Evolutionary conservation across 208 protist genomes (phyloP).

Genomic region (Leishmania tropica): DNA sequence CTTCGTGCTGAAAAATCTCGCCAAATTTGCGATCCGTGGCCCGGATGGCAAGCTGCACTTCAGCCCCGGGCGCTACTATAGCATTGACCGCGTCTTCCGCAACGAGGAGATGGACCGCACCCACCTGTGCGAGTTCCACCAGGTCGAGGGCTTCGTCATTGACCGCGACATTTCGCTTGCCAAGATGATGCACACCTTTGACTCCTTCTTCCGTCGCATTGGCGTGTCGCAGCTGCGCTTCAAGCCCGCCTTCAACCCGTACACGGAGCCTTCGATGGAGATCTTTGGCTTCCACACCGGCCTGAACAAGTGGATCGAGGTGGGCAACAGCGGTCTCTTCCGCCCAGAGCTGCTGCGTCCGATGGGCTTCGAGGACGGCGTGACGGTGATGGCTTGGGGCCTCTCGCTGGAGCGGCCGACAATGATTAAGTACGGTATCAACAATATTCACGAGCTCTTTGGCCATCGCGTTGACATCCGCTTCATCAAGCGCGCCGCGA

Average conservation of each 20-base stretch:
- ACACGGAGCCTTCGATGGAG: slow-evolving; percentile 99
- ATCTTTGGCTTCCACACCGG: slow-evolving; percentile 98
- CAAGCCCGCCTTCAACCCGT: slow-evolving; percentile 99
- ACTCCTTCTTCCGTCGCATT: slow-evolving; percentile 97
- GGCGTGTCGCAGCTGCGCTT: slow-evolving; percentile 98
- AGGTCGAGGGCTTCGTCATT: slow-evolving; percentile 99
- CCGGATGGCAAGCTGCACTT: slow-evolving; percentile 85
- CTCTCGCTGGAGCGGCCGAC: slow-evolving; percentile 99
- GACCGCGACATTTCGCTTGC: slow-evolving; percentile 97
- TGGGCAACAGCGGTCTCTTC: slow-evolving; percentile 99
- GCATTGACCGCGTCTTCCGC: slow-evolving; percentile 99
- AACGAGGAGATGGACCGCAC: slow-evolving; percentile 99
- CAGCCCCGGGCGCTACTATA: slow-evolving; percentile 98
- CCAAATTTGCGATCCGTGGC: slow-evolving; percentile 55
- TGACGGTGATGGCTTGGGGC: slow-evolving; percentile 99
- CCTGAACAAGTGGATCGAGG: slow-evolving; percentile 97
- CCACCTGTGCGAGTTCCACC: slow-evolving; percentile 99
- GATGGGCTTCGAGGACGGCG: slow-evolving; percentile 98
- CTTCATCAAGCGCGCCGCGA: slow-evolving; percentile 85
- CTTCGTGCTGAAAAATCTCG: slow-evolving; percentile 96
- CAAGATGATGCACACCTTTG: slow-evolving; percentile 99
- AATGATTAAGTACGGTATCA: slow-evolving; percentile 99
- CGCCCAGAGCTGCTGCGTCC: slow-evolving; percentile 99
- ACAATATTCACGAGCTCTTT: slow-evolving; percentile 99
- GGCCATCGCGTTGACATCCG: slow-evolving; percentile 94